Conservation (phyloP, 2,329 filamentous ascomycete species). For the Stemphylium lycopersici region DNA sequence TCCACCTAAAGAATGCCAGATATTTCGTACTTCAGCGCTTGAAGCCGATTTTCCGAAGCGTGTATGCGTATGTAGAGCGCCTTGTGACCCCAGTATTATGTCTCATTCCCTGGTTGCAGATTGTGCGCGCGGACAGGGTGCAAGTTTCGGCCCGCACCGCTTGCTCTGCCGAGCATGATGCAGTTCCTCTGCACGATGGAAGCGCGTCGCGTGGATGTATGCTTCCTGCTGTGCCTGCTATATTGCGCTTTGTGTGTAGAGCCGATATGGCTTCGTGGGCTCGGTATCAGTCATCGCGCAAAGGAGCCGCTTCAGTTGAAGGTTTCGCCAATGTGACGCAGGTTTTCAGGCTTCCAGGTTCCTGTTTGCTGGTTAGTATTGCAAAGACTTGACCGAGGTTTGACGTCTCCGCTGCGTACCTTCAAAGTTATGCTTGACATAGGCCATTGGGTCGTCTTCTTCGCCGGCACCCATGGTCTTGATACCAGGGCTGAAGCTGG, state of each 20-base stretch:
- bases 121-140: no score
- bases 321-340: slow-evolving; percentile 45
- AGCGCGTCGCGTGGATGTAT: no score
- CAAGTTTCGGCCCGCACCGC: not conserved
- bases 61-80: not conserved
- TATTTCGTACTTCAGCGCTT: slow-evolving; percentile 41
- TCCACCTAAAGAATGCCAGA: not conserved
- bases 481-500: slow-evolving; percentile 94
- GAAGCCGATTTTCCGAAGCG: slow-evolving; percentile 29
- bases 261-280: not conserved
- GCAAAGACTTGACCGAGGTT: slow-evolving; percentile 4
- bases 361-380: slow-evolving; percentile 38
- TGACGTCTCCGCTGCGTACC: slow-evolving; percentile 61
- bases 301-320: slow-evolving; percentile 28
- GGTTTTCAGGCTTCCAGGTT: slow-evolving; percentile 45
- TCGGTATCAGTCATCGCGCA: no score
- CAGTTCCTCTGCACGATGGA: no score
- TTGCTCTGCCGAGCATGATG: not conserved
- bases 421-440: slow-evolving; percentile 96
- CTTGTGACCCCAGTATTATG: no score
- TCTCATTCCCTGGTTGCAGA: no score
- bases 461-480: slow-evolving; percentile 91
- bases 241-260: no score
- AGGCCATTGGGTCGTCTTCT: slow-evolving; percentile 91
- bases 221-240: no score